Base-by-base conservation (phyloP, 352 stramenopile species). In the Phytophthora agathidicida region DNA sequence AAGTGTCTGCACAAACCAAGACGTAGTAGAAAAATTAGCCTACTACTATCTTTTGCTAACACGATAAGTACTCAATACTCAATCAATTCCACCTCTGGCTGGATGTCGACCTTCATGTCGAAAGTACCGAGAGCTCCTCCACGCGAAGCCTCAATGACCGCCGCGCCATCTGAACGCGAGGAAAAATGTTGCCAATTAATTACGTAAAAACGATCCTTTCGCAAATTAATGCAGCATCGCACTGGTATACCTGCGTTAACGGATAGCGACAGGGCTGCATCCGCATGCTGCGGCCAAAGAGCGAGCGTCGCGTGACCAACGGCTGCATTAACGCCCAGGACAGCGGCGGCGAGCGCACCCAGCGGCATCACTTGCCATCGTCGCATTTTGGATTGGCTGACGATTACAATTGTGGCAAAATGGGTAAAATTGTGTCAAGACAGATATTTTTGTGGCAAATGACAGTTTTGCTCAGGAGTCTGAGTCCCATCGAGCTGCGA, bases 71-170 rank as follows among this genome's bases (percentile, higher is more conserved):
- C 7, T 1, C 2, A 51, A 36, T 17, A 5, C 10, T 2, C 19
- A 26, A 9, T 32, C 19, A 17, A 26, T 22, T 30, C 5, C 27
- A 76, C 70, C 50, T 71, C 44, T 1, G 27, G 56, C 10, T 62
- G n/a, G 0, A 24, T 31, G 5, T 64, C 27, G 8, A 63, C 6
- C 9, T 62, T 63, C 35, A 37, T 45, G 27, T 55, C 49, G 20
- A 77, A 68, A 1, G 60, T 80, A 19, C 55, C 47, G 9, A 80
- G 43, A 48, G 46, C 49, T 53, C 71, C 68, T 24, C 53, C 54
- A 7, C 30, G 16, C 1, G 71, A 62, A 10, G 71, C 36, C 17
- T 68, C 32, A 19, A 80, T 32, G 8, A 55, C 10, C 28, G 58
- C 31, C 43, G 32, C 30, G 11, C 49, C 65, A 54, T 71, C 71